Evolutionary conservation across 2,329 filamentous ascomycete species (phyloP), one percentile per base, ranked within the genome.

Genomic region (Hypoxylon sp.): DNA sequence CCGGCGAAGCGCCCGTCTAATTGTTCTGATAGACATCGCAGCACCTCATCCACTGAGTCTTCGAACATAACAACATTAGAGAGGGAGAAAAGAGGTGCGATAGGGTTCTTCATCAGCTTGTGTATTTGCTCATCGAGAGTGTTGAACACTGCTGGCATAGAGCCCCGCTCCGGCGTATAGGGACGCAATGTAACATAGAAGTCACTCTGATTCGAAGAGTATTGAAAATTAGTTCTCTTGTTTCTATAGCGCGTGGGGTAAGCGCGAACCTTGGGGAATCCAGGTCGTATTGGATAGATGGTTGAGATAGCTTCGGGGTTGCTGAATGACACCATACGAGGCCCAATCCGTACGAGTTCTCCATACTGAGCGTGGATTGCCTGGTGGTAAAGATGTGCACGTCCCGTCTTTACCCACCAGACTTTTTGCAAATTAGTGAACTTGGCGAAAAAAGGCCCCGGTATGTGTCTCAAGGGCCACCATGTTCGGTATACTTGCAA

Each of bases 61-160:
- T 69, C 66, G 15, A 63, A 56, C 12, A 51, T 36, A 5, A 59
- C 26, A 8, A 54, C 16, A 13, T 63, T 67, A 3, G 52, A 51
- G 12, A 63, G 31, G 1, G 64, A 58, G 23, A 57, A 69, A 1
- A 65, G 41, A 2, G 52, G 49, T 12, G 64, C 62, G 15, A 68
- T 65, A 0, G 66, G 66, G 6, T 20, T 59, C 32, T 66, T 66
- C 17, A 68, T 44, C 21, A 42, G 17, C n/a, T 64, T 62, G 32
- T 71, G 70, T 1, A 68, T 5, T 2, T 52, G 38, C 36, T 70
- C 67, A 35, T 71, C 63, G 8, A 55, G 62, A 1, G 68, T 66
- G 12, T 62, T 63, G 57, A 72, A 72, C 2, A 72, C 49, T 2
- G 48, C 62, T 0, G 59, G 62, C 2, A 68, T 12, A 1, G 54